These are phyloP conservation scores for Chloranthus sessilifolius DNA, from an alignment of 164 flowering plant genomes.

Conservation along the genomic window DNA sequence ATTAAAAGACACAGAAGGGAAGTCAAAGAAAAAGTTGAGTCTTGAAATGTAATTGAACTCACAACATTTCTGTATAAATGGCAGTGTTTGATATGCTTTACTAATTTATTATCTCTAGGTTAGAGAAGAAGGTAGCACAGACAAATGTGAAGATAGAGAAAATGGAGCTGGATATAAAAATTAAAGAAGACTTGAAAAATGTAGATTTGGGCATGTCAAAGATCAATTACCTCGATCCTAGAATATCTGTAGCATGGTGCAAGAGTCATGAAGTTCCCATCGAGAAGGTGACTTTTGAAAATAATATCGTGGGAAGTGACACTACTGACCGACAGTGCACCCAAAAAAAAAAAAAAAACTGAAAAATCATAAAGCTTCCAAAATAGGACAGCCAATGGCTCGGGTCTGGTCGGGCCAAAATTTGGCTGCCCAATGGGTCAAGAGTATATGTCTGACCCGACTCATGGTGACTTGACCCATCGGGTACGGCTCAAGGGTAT, in stretches of 20 bases:
- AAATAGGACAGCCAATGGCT: too few relatives aligned
- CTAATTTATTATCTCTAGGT: constrained; percentile 33
- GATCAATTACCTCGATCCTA: constrained; percentile 91
- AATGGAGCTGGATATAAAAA: constrained; percentile 61
- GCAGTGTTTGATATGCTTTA: too few relatives aligned
- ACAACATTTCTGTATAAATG: too few relatives aligned
- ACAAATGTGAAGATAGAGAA: constrained; percentile 71
- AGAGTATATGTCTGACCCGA: too few relatives aligned
- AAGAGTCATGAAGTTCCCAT: constrained; percentile 97
- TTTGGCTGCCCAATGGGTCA: too few relatives aligned
- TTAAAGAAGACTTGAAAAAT: constrained; percentile 87
- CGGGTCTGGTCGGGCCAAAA: too few relatives aligned
- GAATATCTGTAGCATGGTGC: constrained; percentile 99
- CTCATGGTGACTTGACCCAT: too few relatives aligned
- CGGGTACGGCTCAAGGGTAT: too few relatives aligned
- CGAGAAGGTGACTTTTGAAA: constrained; percentile 77
- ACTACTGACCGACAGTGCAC: too few relatives aligned
- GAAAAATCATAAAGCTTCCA: too few relatives aligned
- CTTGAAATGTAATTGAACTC: constrained; percentile 72
- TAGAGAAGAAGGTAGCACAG: constrained; percentile 72
- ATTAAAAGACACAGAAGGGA: constrained; percentile 68
- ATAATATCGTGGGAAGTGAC: too few relatives aligned
- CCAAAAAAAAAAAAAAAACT: too few relatives aligned
- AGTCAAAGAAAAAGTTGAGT: constrained; percentile 60
- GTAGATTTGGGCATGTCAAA: constrained; percentile 97